Percentiles rank a stretch among this genome's conserved stretches.
These are phyloP conservation scores for Arachis stenosperma DNA, from an alignment of 306 rosid genomes.

Conservation along the genomic window DNA sequence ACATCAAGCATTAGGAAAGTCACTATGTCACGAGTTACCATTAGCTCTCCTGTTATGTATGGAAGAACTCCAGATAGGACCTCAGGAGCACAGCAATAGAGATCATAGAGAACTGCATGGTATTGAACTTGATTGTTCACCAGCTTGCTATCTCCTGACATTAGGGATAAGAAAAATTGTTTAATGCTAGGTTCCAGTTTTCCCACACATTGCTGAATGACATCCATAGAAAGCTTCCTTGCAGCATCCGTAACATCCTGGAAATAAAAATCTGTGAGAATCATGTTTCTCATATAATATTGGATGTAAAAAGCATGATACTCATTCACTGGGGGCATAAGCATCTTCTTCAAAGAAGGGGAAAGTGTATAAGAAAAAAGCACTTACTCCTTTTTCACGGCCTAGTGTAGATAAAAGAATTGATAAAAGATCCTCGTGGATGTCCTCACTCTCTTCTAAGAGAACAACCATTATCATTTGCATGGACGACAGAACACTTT, in stretches of 20 bases:
- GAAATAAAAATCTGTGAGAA: slow-evolving; percentile 45
- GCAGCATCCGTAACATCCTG: slow-evolving; percentile 84
- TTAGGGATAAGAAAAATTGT: slow-evolving; percentile 69
- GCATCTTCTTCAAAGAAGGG: slow-evolving; percentile 28
- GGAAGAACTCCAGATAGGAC: slow-evolving; percentile 78
- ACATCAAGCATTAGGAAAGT: slow-evolving; percentile 28
- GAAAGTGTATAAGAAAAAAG: slow-evolving; percentile 19
- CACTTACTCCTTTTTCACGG: slow-evolving; percentile 75
- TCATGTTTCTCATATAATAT: slow-evolving; percentile 28
- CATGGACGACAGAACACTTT: slow-evolving; percentile 89
- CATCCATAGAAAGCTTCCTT: slow-evolving; percentile 87
- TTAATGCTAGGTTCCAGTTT: slow-evolving; percentile 82
- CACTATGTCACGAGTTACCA: slow-evolving; percentile 60
- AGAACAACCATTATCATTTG: slow-evolving; percentile 86
- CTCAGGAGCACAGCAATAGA: slow-evolving; percentile 86
- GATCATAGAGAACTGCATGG: slow-evolving; percentile 81
- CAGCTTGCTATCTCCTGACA: slow-evolving; percentile 77
- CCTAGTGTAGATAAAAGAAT: slow-evolving; percentile 71
- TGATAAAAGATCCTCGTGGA: slow-evolving; percentile 66
- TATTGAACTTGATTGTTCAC: slow-evolving; percentile 61
- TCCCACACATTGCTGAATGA: slow-evolving; percentile 69
- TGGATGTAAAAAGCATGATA: slow-evolving; percentile 18
- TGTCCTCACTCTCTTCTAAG: slow-evolving; percentile 93
- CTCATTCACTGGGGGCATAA: slow-evolving; percentile 25
- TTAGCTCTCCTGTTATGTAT: slow-evolving; percentile 77